phyloP scores from a whole-genome alignment of 2,329 filamentous ascomycete genomes.

The Fusarium sp. region DNA sequence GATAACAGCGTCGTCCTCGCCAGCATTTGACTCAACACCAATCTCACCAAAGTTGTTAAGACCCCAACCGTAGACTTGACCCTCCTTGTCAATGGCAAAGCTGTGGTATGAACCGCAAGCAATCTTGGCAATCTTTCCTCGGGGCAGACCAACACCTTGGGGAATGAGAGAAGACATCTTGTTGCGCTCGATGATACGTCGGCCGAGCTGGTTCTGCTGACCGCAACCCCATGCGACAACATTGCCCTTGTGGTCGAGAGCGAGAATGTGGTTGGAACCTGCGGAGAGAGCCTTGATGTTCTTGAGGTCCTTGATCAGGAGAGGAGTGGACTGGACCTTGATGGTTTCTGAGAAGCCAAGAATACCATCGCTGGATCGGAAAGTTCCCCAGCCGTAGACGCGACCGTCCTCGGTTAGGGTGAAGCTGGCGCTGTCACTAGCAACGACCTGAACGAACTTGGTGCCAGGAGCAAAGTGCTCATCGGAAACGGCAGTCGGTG shows the following conservation, averaged over 20 bases:
- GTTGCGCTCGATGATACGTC: constrained; percentile 70
- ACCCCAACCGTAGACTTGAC: constrained; percentile 83
- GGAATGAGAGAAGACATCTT: constrained; percentile 70
- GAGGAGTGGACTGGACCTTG: constrained; percentile 62
- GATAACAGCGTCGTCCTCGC: constrained; percentile 70
- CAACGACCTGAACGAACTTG: constrained; percentile 71
- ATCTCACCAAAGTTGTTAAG: constrained; percentile 89
- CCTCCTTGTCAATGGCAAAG: constrained; percentile 79
- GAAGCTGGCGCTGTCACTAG: constrained; percentile 80
- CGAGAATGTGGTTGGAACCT: constrained; percentile 77
- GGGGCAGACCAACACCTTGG: constrained; percentile 65
- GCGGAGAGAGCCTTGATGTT: constrained; percentile 73
- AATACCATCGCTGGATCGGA: constrained; percentile 73
- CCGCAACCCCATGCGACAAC: constrained; percentile 79
- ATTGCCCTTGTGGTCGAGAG: constrained; percentile 71
- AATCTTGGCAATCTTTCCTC: constrained; percentile 67
- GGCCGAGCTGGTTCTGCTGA: constrained; percentile 72
- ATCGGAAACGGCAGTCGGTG: constrained; percentile 69
- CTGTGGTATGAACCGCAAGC: constrained; percentile 82
- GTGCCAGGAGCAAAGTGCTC: constrained; percentile 70
- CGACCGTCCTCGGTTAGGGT: constrained; percentile 78
- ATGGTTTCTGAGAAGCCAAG: constrained; percentile 70
- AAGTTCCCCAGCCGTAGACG: constrained; percentile 87
- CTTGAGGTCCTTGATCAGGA: constrained; percentile 70
- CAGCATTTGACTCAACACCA: constrained; percentile 68